Percentiles rank a stretch among this genome's conserved stretches.
phyloP scores from a whole-genome alignment of 192 early-diverging fungal species.

The Lunasporangiospora selenospora region DNA sequence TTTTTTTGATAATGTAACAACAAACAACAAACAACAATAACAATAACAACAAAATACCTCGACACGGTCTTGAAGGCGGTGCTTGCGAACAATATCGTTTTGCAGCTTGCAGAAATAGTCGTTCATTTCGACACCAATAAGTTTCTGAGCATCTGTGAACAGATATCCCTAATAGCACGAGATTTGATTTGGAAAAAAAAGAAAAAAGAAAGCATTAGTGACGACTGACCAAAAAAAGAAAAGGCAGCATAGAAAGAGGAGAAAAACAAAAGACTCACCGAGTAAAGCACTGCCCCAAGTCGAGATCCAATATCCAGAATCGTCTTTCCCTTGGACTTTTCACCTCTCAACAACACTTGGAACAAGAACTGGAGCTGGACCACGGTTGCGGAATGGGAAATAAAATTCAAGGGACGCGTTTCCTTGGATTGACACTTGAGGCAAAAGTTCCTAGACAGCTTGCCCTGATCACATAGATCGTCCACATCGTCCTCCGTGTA shows the following conservation, averaged over 20 bases:
- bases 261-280: conserved; percentile 36
- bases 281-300: conserved; percentile 63
- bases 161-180: conserved; percentile 62
- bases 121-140: conserved; percentile 68
- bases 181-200: too few relatives aligned
- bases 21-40: background rate
- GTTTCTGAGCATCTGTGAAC: conserved; percentile 56
- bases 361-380: conserved; percentile 63
- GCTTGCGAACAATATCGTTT: conserved; percentile 55
- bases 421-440: conserved; percentile 58
- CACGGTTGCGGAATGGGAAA: conserved; percentile 64
- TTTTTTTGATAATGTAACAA: conserved; percentile 32
- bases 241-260: too few relatives aligned
- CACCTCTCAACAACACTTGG: conserved; percentile 50
- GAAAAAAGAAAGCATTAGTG: background rate
- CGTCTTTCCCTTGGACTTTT: conserved; percentile 51
- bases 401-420: conserved; percentile 54
- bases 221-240: too few relatives aligned
- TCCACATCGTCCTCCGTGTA: conserved; percentile 66
- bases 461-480: conserved; percentile 61
- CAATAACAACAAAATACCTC: conserved; percentile 40
- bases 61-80: conserved; percentile 57
- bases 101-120: conserved; percentile 63
- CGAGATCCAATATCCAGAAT: conserved; percentile 67
- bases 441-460: conserved; percentile 62